Evolutionary conservation across 1,284 basidiomycete species (phyloP), one percentile per base, ranked within the genome.

Genomic region (Marasmius fiardii): DNA sequence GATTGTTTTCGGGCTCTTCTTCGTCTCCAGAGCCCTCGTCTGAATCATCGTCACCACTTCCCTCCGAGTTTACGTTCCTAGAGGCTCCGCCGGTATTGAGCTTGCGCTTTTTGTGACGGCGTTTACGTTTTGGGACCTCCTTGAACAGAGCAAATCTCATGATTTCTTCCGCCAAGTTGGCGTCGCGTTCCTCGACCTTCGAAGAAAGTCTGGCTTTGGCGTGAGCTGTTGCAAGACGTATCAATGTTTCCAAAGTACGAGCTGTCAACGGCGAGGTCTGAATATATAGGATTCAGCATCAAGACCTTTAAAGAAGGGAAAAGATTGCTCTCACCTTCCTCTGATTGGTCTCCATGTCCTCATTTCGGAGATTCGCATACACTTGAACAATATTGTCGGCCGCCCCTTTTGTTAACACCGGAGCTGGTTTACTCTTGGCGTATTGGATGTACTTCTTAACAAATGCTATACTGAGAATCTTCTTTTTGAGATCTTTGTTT

Each of bases 361-460:
- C 93, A 69, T 99, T 99, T 54, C 97, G 80, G 65, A 99, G 77
- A 53, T 82, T 89, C 37, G 95, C 88, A 74, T 99, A 99, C 33
- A 95, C 93, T 51, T 91, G 86, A 48, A 95, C 91, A 62, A 99
- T 98, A 73, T 90, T 86, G 68, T 98, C 95, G 54, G 95, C 93
- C 1, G 97, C 97, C 20, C 91, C 94, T 69, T 95, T 90, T 3
- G 94, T 95, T 57, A 99, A 76, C 26, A 82, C 85, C 1, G 97
- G 97, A 63, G 91, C 81, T 49, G 87, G 81, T 63, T 89, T 86
- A 71, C 83, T 90, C 75, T 98, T 99, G 52, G 97, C 92, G 69
- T 98, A 98, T 73, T 99, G 96, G 54, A 99, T 92, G 70, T 97
- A 99, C 75, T 98, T 99, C 74, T 99, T 99, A 68, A 99, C 87